Percentiles rank a stretch among this genome's conserved stretches.
Evolutionary conservation across 2,329 filamentous ascomycete species (phyloP).

Genomic region (Atkinsonella hypoxylon): DNA sequence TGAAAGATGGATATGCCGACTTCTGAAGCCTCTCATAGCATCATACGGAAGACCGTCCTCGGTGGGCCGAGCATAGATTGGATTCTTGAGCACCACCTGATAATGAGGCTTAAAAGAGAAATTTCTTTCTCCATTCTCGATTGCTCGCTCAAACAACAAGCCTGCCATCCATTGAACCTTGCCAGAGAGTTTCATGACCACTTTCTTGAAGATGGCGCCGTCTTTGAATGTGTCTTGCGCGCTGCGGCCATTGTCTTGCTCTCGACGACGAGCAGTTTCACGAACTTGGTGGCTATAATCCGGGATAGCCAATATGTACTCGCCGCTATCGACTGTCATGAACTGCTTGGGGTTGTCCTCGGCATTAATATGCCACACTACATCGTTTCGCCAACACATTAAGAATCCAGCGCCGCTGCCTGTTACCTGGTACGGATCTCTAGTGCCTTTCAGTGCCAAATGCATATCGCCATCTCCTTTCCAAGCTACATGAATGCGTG

Average conservation of each 20-base stretch:
- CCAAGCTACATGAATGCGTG: conserved; percentile 79
- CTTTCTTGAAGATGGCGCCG: conserved; percentile 88
- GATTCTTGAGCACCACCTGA: conserved; percentile 74
- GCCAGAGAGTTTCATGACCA: conserved; percentile 95
- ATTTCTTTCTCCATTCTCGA: conserved; percentile 58
- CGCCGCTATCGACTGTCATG: conserved; percentile 90
- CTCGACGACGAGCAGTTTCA: conserved; percentile 39
- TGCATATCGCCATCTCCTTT: conserved; percentile 94
- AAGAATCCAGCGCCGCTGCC: conserved; percentile 89
- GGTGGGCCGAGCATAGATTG: conserved; percentile 55
- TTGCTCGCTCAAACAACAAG: conserved; percentile 80
- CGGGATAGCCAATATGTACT: conserved; percentile 87
- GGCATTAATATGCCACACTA: conserved; percentile 73
- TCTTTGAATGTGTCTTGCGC: conserved; percentile 55
- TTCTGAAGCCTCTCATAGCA: conserved; percentile 93
- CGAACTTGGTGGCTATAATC: conserved; percentile 85
- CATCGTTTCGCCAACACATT: conserved; percentile 97
- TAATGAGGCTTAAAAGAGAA: conserved; percentile 93
- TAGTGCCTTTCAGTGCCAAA: conserved; percentile 76
- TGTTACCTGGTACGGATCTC: conserved; percentile 88
- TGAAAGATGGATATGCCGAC: conserved; percentile 91
- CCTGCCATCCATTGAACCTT: conserved; percentile 90
- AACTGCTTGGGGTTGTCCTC: conserved; percentile 83
- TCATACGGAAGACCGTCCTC: conserved; percentile 56
- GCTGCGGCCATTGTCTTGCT: conserved; percentile 46